Conservation (phyloP, 2,329 filamentous ascomycete species). For the Calonectria pteridis region DNA sequence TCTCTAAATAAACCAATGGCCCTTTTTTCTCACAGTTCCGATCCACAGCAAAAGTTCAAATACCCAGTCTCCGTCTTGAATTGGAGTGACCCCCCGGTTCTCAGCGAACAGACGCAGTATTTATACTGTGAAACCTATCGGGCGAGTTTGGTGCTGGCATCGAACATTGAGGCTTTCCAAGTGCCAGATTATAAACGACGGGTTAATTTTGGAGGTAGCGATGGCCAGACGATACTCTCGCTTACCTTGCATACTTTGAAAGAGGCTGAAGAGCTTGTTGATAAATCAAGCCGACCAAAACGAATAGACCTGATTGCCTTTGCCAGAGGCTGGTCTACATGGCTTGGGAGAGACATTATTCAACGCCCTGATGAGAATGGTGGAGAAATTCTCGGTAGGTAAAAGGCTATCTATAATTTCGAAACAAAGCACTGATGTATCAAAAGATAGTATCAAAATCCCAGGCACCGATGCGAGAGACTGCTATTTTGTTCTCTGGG, state of each 20-base stretch:
- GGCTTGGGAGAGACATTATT: constrained; percentile 22
- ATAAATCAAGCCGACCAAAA: background rate
- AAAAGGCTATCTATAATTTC: background rate
- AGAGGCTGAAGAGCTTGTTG: background rate
- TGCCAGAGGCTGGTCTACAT: constrained; percentile 26
- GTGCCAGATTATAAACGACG: constrained; percentile 16
- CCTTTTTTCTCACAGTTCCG: background rate
- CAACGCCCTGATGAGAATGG: background rate
- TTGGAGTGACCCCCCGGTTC: constrained; percentile 8
- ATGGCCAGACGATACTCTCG: constrained; percentile 6
- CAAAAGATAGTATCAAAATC: background rate
- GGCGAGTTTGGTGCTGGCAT: background rate
- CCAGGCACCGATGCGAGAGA: background rate
- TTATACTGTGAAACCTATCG: constrained; percentile 19
- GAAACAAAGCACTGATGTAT: background rate
- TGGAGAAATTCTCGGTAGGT: background rate
- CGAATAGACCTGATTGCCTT: constrained; percentile 15
- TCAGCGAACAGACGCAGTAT: constrained; percentile 26
- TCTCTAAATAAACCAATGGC: background rate
- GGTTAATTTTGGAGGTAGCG: background rate
- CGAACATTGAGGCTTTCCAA: background rate
- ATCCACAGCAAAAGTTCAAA: background rate
- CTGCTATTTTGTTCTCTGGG: constrained; percentile 14
- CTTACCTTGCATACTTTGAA: background rate
- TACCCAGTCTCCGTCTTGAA: constrained; percentile 16